These are phyloP conservation scores for Puccinia brachypodii DNA, from an alignment of 1,284 basidiomycete species.

Conservation along the genomic window DNA sequence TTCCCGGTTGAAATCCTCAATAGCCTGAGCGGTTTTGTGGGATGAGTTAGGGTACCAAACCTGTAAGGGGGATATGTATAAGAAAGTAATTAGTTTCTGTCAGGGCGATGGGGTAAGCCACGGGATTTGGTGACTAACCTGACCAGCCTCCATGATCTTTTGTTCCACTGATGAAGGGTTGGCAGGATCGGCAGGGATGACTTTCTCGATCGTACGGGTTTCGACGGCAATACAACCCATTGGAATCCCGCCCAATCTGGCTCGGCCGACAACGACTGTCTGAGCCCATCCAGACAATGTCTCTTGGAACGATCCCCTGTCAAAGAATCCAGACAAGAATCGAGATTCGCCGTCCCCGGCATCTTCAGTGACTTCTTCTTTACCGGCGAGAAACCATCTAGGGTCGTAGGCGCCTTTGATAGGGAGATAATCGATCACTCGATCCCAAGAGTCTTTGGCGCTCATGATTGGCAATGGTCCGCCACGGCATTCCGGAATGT, in stretches of 20 bases:
- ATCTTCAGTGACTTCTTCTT: conserved; percentile 72
- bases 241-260: conserved; percentile 92
- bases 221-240: conserved; percentile 98
- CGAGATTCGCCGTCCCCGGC: conserved; percentile 60
- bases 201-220: conserved; percentile 93
- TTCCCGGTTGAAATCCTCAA: conserved; percentile 97
- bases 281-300: conserved; percentile 95
- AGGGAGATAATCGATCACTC: conserved; percentile 83
- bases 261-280: conserved; percentile 95
- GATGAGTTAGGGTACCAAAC: conserved; percentile 99
- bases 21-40: conserved; percentile 99
- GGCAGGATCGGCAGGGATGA: conserved; percentile 98
- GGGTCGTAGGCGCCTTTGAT: conserved; percentile 96
- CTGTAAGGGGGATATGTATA: background rate
- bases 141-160: conserved; percentile 97
- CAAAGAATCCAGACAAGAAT: conserved; percentile 90
- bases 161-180: conserved; percentile 97
- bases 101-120: background rate
- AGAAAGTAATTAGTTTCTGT: background rate
- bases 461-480: conserved; percentile 72
- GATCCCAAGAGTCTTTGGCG: conserved; percentile 81
- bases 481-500: conserved; percentile 78
- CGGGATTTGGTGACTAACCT: conserved; percentile 58
- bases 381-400: conserved; percentile 95
- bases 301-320: conserved; percentile 93